Evolutionary conservation across 371 early-diverging fungal species (phyloP).

Genomic region (Catenaria anguillulae): DNA sequence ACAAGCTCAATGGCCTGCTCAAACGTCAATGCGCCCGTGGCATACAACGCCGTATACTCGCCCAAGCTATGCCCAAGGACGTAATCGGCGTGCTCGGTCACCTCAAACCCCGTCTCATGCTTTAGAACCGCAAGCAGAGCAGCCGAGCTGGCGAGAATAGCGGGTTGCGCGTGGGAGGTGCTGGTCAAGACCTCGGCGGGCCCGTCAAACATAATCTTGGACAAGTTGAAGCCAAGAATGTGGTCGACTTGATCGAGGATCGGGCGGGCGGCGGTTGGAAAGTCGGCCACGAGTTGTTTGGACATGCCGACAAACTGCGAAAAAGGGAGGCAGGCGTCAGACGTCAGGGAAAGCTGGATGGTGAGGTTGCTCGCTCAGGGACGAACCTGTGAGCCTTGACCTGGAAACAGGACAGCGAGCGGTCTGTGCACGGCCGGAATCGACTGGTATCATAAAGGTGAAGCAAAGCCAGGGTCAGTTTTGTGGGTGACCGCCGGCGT

Average conservation of each 20-base stretch:
- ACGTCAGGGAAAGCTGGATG: too few relatives aligned
- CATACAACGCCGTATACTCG: conserved; percentile 83
- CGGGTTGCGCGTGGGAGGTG: conserved; percentile 89
- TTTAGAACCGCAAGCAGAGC: conserved; percentile 77
- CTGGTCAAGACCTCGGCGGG: conserved; percentile 53
- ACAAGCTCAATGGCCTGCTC: conserved; percentile 74
- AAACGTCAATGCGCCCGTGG: conserved; percentile 55
- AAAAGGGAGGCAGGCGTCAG: too few relatives aligned
- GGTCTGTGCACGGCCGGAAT: too few relatives aligned
- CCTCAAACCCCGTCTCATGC: conserved; percentile 59
- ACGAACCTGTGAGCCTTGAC: background rate
- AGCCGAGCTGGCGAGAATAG: conserved; percentile 77
- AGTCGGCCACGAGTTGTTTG: conserved; percentile 65
- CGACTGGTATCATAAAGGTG: too few relatives aligned
- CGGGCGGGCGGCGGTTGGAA: conserved; percentile 48
- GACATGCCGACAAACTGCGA: conserved; percentile 77
- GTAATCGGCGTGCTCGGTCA: conserved; percentile 50
- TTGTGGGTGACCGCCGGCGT: too few relatives aligned
- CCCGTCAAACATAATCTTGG: conserved; percentile 70
- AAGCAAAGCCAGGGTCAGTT: too few relatives aligned
- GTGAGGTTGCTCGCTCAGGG: too few relatives aligned
- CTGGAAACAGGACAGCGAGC: background rate
- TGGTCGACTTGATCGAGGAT: conserved; percentile 84
- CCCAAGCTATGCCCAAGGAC: conserved; percentile 86
- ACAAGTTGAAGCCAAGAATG: conserved; percentile 48